phyloP scores from a whole-genome alignment of 2,329 filamentous ascomycete genomes.

The Pestalotiopsis sp. region DNA sequence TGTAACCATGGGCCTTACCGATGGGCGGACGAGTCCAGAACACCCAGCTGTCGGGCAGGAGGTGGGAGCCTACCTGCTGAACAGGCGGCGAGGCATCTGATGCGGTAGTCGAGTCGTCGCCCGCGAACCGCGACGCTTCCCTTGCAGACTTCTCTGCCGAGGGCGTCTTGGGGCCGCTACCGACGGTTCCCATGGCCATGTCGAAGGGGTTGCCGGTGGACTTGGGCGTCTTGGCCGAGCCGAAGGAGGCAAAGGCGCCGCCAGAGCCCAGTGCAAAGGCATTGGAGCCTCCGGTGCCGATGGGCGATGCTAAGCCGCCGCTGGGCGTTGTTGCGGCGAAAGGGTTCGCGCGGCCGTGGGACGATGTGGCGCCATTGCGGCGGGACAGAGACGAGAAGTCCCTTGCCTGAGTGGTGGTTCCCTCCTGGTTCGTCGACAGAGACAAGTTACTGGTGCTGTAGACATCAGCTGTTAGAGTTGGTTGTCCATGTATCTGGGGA shows the following conservation, averaged over 20 bases:
- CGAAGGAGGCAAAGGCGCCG: constrained; percentile 89
- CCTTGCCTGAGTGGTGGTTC: constrained; percentile 50
- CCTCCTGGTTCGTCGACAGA: constrained; percentile 67
- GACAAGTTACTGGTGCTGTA: constrained; percentile 87
- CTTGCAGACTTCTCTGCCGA: constrained; percentile 65
- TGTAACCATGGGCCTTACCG: constrained; percentile 84
- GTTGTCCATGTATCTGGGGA: not conserved
- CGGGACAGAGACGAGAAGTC: constrained; percentile 52
- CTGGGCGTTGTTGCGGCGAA: constrained; percentile 76
- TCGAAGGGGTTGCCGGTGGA: constrained; percentile 81
- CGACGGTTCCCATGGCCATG: constrained; percentile 60
- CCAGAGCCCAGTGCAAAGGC: constrained; percentile 94
- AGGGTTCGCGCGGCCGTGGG: constrained; percentile 76
- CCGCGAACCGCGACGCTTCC: constrained; percentile 37
- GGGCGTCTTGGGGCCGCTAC: constrained; percentile 51
- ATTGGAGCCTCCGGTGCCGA: constrained; percentile 66
- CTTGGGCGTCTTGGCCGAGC: constrained; percentile 85
- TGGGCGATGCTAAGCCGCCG: constrained; percentile 73
- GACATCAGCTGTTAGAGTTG: not conserved
- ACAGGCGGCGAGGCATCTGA: constrained; percentile 16
- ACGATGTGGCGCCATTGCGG: constrained; percentile 68
- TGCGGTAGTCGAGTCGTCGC: constrained; percentile 44
- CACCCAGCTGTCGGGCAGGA: constrained; percentile 86
- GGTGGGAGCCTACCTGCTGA: constrained; percentile 45
- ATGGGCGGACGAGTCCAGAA: constrained; percentile 98